Evolutionary conservation across 345 rosid species (phyloP), one percentile per base, ranked within the genome.

Genomic region (Rhizophora mangle): DNA sequence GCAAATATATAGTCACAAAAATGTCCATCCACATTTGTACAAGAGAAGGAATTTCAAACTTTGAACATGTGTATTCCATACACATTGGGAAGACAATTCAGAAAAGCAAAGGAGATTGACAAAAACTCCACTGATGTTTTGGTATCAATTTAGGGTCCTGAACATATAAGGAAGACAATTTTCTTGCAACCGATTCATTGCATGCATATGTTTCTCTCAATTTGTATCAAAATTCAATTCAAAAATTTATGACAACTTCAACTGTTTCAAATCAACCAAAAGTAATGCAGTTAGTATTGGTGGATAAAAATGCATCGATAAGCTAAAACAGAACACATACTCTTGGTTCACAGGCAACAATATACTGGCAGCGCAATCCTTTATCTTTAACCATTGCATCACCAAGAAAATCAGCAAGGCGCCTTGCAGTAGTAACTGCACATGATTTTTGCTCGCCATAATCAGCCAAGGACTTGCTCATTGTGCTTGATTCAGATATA

Each of bases 401-500:
- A 82, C 95, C 97, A 49, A 94, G 96, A 87, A 94, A 94, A 76
- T 94, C 85, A 71, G 97, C 89, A 68, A 94, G 86, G 65, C 98
- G 98, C 72, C 80, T 89, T 64, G 98, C 98, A 49, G 98, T 94
- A 67, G 98, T 94, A 78, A 94, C 95, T 68, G 97, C 96, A 88
- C 97, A 94, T 67, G 98, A 94, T 82, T 91, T 94, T 70, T 94
- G 97, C 52, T 80, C 85, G 68, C 98, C 98, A 72, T 94, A 94
- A 58, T 94, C 98, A n/a, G 82, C 90, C 78, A 94, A 81, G 31
- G 98, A 91, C 79, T 89, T 94, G 90, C 98, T 94, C 98, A 94
- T 91, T 78, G 98, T 94, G 85, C 98, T 94, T 64, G 98, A 94
- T 81, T 94, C 98, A 62, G 98, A 91, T 80, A 94, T 91, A 78